Evolutionary conservation across 1,284 basidiomycete genomes (phyloP), one percentile per base, ranked within the genome.

Genomic region (Schizophyllum amplum): DNA sequence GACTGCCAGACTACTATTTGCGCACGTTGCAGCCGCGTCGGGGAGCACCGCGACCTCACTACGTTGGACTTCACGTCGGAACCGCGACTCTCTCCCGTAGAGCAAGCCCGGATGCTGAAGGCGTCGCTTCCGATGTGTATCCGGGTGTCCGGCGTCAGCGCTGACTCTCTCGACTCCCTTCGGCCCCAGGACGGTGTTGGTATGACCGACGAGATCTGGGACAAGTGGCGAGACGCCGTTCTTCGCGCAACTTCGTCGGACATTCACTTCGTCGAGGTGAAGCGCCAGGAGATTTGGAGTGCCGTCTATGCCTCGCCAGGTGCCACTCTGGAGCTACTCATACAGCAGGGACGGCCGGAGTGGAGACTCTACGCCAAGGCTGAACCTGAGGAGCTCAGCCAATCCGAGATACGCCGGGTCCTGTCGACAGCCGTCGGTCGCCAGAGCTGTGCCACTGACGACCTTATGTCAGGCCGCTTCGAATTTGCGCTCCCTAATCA

Each of bases 271-370:
- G 82, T 87, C n/a, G 87, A 88, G 62, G 77, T 90, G 33, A 93
- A 91, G 68, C 83, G 95, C 27, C 93, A 95, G 68, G 87, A 90
- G 61, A 82, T 87, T 47, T 98, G 95, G 94, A 84, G 82, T 24
- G 91, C 82, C 0, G 76, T 85, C 11, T 98, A 92, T 69, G 83
- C 86, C 59, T 90, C 91, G 0, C 76, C 86, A 0, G 68, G 75
- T 0, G 93, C 89, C 2, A 75, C 72, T 1, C 79, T 96, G 27
- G 90, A 96, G 66, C 78, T 97, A 13, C 78, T 83, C 54, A 76
- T 98, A 11, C 83, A 92, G 64, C 83, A 84, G 4, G 78, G 84
- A 62, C 83, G 84, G 55, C 86, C 90, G 0, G 90, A 95, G 68
- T 98, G 95, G 95, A 80, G 89, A 11, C 71, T 97, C 20, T 93